Evolutionary conservation across 768 basidiomycete genomes (phyloP).

Genomic region (Suillus plorans): DNA sequence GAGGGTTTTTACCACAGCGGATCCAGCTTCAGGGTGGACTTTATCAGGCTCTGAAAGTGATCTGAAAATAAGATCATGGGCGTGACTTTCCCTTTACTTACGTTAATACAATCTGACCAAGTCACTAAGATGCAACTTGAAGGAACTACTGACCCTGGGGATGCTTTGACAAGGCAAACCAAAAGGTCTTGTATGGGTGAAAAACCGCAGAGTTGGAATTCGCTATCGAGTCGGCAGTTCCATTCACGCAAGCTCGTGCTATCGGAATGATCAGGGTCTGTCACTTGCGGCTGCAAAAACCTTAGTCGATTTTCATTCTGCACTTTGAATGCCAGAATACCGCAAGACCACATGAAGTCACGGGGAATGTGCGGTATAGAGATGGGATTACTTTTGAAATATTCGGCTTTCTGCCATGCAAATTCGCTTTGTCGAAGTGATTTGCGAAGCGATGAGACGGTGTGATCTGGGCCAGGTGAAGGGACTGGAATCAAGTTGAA

Average conservation of each 20-base stretch:
- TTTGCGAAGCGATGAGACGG: too few species aligned
- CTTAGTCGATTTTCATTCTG: too few species aligned
- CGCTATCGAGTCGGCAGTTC: not conserved
- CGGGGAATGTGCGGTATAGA: not conserved
- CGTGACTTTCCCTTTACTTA: not conserved
- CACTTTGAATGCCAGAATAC: not conserved
- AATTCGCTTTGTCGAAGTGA: not conserved
- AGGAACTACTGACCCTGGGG: not conserved
- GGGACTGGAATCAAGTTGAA: not conserved
- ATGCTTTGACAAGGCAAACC: not conserved
- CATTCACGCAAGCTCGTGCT: not conserved
- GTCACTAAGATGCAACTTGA: not conserved
- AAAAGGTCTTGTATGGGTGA: not conserved
- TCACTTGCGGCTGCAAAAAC: not conserved
- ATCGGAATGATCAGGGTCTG: not conserved
- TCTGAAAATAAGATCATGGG: not conserved
- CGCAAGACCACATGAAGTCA: not conserved
- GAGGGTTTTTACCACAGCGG: not conserved
- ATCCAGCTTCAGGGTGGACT: slow-evolving; percentile 17
- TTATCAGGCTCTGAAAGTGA: not conserved
- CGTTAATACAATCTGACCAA: not conserved
- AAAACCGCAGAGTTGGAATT: not conserved
- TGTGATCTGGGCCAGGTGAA: not conserved
- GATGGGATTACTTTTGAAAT: not conserved
- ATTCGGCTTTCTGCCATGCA: not conserved